Evolutionary conservation across 805 yeast genomes (phyloP).

Genomic region (Monosporozyma unispora): DNA sequence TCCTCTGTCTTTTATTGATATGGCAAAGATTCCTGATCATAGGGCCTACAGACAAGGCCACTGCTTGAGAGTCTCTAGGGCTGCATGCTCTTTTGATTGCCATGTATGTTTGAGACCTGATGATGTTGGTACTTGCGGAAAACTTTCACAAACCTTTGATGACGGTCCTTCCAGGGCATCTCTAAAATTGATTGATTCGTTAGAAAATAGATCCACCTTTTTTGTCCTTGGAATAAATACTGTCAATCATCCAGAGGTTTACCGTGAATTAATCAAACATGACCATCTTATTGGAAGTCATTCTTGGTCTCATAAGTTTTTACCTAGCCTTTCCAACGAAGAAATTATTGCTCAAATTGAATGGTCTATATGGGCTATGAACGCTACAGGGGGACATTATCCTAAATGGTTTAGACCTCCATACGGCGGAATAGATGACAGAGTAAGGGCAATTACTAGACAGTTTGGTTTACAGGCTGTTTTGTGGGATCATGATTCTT

Average conservation of each 20-base stretch:
- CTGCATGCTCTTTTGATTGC: slow-evolving; percentile 79
- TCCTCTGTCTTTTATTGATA: slow-evolving; percentile 62
- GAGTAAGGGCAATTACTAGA: slow-evolving; percentile 69
- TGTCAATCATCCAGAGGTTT: slow-evolving; percentile 66
- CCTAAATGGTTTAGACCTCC: slow-evolving; percentile 97
- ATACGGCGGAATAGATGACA: slow-evolving; percentile 85
- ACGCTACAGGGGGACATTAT: slow-evolving; percentile 77
- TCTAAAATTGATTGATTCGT: slow-evolving; percentile 42
- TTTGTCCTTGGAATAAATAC: slow-evolving; percentile 80
- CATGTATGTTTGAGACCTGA: slow-evolving; percentile 64
- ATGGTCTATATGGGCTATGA: slow-evolving; percentile 98
- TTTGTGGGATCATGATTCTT: slow-evolving; percentile 85
- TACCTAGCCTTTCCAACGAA: slow-evolving; percentile 72
- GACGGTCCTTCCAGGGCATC: slow-evolving; percentile 88
- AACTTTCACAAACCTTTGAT: slow-evolving; percentile 81
- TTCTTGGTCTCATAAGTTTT: slow-evolving; percentile 85
- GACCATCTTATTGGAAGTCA: slow-evolving; percentile 86
- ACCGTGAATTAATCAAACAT: slow-evolving; percentile 40
- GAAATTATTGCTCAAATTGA: slow-evolving; percentile 79
- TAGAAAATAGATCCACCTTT: slow-evolving; percentile 59
- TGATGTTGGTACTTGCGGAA: slow-evolving; percentile 68
- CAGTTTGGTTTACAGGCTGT: slow-evolving; percentile 84
- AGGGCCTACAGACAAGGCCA: slow-evolving; percentile 45
- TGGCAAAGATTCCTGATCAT: slow-evolving; percentile 41
- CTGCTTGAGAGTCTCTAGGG: slow-evolving; percentile 44